These are phyloP conservation scores for Pleurotus cornucopiae DNA, from an alignment of 768 basidiomycete genomes.

Conservation along the genomic window DNA sequence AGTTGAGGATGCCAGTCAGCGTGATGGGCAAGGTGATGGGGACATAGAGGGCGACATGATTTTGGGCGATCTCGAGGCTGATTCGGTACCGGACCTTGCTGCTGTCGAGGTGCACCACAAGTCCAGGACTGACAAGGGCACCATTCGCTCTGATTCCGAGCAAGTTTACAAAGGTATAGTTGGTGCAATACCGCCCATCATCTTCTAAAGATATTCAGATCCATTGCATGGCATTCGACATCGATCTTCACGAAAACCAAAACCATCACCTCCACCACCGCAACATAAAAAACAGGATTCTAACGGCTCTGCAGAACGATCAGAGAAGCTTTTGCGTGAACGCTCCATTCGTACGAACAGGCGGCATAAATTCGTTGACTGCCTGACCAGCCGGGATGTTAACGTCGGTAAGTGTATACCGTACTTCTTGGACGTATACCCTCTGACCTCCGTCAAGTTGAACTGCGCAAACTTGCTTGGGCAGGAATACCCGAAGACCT, in stretches of 20 bases:
- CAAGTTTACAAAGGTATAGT: constrained; percentile 73
- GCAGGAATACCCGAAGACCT: constrained; percentile 86
- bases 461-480: constrained; percentile 91
- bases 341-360: constrained; percentile 76
- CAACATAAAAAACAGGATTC: constrained; percentile 19
- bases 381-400: constrained; percentile 70
- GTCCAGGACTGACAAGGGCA: constrained; percentile 38
- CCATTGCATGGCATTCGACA: constrained; percentile 52
- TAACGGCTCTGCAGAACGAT: constrained; percentile 32
- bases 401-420: constrained; percentile 61
- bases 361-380: constrained; percentile 78
- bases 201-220: constrained; percentile 36
- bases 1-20: constrained; percentile 17
- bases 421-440: background rate
- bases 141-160: constrained; percentile 63
- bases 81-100: constrained; percentile 26
- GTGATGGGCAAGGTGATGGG: constrained; percentile 39
- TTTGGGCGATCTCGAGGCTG: constrained; percentile 70
- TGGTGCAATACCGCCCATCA: constrained; percentile 17
- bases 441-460: constrained; percentile 40
- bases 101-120: constrained; percentile 30
- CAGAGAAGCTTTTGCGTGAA: constrained; percentile 66
- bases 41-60: constrained; percentile 77
- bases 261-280: constrained; percentile 24
- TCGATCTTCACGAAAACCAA: constrained; percentile 32